Evolutionary conservation across 2,329 filamentous ascomycete species (phyloP), one percentile per base, ranked within the genome.

Genomic region (Beauveria sp.): DNA sequence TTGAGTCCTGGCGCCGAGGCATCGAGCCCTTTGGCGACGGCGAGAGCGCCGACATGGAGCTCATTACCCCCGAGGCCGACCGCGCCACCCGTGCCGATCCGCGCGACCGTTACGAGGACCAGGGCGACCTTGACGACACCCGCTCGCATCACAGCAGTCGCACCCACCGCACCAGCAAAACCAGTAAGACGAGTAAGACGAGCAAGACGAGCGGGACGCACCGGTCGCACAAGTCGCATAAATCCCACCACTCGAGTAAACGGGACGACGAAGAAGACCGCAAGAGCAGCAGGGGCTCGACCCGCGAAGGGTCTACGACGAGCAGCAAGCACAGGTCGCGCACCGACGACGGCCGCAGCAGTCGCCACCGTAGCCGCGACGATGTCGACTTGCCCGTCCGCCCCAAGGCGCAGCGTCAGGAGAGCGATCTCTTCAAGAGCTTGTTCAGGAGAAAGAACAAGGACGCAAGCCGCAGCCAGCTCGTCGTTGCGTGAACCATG

Each of bases 1-100:
- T 85, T 52, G 83, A 85, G 69, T 75, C 73, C 0, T 86, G 83
- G 83, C 76, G 81, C 8, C 74, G 83, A n/a, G 83, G 83, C 30
- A 84, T 85, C 64, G 67, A 75, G 61, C 74, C 79, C 0, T 75
- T 71, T 34, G 78, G 75, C 55, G 79, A 77, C 30, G 77, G 77
- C 44, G 79, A 77, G 62, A 76, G 69, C 41, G 80, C 77, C 12
- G 82, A 84, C 53, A 67, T 81, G 26, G 83, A 85, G 70, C 76
- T 85, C 62, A 85, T 85, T 67, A 84, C 80, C 53, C 82, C 82
- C 2, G 73, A 77, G 67, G 83, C 83, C 5, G 77, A 82, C 61
- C 77, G 77, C 9, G 79, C 77, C 16, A 75, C 77, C 3, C 70
- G 74, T 10, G 68, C 67, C 37, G 66, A 67, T 52, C 66, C 67